Evolutionary conservation across 306 rosid species (phyloP).

Genomic region (Mimosa pudica): DNA sequence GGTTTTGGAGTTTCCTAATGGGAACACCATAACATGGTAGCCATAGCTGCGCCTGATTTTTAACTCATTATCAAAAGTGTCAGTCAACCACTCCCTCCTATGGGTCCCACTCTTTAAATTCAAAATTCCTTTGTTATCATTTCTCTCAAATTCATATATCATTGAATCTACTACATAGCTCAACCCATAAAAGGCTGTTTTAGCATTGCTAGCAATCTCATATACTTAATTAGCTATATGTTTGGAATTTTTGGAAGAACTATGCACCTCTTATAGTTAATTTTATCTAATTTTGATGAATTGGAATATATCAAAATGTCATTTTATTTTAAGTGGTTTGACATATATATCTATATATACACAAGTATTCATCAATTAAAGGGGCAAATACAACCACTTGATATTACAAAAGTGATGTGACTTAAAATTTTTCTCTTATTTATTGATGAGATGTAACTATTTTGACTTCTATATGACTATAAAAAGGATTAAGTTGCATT

Average conservation of each 20-base stretch:
- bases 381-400: too few relatives aligned
- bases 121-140: background rate
- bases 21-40: constrained; percentile 20
- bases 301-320: background rate
- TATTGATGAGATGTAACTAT: too few relatives aligned
- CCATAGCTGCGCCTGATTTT: constrained; percentile 48
- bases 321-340: too few relatives aligned
- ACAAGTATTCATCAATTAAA: too few relatives aligned
- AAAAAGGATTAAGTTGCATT: too few relatives aligned
- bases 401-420: too few relatives aligned
- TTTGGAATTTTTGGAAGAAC: background rate
- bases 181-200: background rate
- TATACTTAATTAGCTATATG: too few relatives aligned
- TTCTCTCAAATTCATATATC: background rate
- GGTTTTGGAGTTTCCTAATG: constrained; percentile 13
- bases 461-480: too few relatives aligned
- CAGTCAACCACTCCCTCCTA: constrained; percentile 49
- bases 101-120: constrained; percentile 51
- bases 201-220: background rate
- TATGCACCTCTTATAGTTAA: background rate
- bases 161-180: background rate
- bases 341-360: too few relatives aligned
- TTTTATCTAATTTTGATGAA: too few relatives aligned
- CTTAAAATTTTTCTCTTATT: too few relatives aligned
- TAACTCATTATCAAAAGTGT: constrained; percentile 31